Evolutionary conservation across 2,329 filamentous ascomycete genomes (phyloP).

Genomic region (Lasiodiplodia sp.): DNA sequence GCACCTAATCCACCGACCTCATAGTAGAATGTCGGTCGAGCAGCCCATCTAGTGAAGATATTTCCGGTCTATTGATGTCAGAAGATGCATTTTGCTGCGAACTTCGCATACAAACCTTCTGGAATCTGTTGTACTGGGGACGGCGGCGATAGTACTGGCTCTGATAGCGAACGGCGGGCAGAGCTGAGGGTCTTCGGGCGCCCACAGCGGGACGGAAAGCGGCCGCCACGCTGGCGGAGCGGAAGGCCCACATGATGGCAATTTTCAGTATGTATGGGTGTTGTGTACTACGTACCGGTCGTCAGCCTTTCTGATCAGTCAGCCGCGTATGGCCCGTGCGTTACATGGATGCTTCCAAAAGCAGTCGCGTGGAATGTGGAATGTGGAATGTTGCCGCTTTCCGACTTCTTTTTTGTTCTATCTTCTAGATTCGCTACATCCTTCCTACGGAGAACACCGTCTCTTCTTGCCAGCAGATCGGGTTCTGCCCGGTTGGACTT

Average conservation of each 20-base stretch:
- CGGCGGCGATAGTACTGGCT: conserved; percentile 17
- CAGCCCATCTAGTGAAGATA: conserved; percentile 49
- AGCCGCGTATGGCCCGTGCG: conserved; percentile 8
- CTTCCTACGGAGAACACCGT: neutral
- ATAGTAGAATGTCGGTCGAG: conserved; percentile 56
- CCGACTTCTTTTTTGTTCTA: neutral
- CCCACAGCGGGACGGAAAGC: neutral
- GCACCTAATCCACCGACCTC: conserved; percentile 53
- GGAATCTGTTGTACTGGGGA: conserved; percentile 41
- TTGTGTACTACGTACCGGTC: neutral
- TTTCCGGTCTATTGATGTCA: conserved; percentile 28
- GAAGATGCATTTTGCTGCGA: neutral
- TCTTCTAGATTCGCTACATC: neutral
- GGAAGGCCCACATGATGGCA: conserved; percentile 13
- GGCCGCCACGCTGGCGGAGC: neutral
- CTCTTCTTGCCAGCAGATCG: neutral
- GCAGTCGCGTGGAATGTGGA: neutral
- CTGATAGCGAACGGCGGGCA: conserved; percentile 2
- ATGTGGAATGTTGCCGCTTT: neutral
- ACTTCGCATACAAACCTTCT: conserved; percentile 14
- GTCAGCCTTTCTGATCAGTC: conserved; percentile 4
- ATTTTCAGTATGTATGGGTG: neutral
- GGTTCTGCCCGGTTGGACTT: neutral
- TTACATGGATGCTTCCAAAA: conserved; percentile 10
- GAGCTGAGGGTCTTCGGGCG: neutral